Evolutionary conservation across 2,329 filamentous ascomycete species (phyloP).

Genomic region (Fusarium nematophilum): DNA sequence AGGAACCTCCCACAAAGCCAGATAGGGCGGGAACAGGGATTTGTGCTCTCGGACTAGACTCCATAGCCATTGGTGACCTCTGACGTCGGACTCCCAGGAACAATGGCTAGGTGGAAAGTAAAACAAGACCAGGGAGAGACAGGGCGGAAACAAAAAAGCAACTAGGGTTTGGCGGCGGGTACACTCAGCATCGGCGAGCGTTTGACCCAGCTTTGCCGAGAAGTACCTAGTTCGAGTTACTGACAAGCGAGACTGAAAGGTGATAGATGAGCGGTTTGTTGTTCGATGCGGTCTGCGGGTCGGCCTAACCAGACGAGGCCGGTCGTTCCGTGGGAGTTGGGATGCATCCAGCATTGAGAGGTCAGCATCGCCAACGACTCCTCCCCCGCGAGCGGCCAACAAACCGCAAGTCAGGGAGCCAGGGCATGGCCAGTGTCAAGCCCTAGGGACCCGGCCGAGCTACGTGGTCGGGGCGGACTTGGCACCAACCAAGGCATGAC

Average conservation of each 20-base stretch:
- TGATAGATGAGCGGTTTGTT: conserved; percentile 32
- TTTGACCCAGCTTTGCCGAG: conserved; percentile 12
- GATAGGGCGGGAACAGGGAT: conserved; percentile 8
- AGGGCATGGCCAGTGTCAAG: conserved; percentile 18
- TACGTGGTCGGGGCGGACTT: conserved; percentile 32
- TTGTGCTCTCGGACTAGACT: conserved; percentile 14
- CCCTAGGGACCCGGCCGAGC: conserved; percentile 28
- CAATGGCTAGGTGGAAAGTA: conserved; percentile 8
- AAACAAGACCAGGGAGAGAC: conserved; percentile 14
- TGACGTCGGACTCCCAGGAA: conserved; percentile 16
- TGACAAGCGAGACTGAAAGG: conserved; percentile 21
- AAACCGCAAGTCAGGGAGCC: conserved; percentile 22
- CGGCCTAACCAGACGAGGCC: conserved; percentile 19
- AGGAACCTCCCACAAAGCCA: conserved; percentile 16
- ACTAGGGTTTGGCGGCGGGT: conserved; percentile 25
- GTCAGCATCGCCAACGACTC: conserved; percentile 19
- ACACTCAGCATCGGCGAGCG: conserved; percentile 18
- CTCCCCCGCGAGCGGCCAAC: conserved; percentile 24
- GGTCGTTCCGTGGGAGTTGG: conserved; percentile 24
- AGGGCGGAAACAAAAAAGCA: conserved; percentile 22
- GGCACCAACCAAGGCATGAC: conserved; percentile 32
- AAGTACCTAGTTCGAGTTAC: conserved; percentile 29
- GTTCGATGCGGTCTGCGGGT: conserved; percentile 27
- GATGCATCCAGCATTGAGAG: conserved; percentile 19
- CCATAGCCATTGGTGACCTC: conserved; percentile 7